A percentile compares a stretch with the other conserved stretches of the same genome.
Evolutionary conservation across 2,329 filamentous ascomycete species (phyloP).

Genomic region (Cryoendolithus antarcticus): DNA sequence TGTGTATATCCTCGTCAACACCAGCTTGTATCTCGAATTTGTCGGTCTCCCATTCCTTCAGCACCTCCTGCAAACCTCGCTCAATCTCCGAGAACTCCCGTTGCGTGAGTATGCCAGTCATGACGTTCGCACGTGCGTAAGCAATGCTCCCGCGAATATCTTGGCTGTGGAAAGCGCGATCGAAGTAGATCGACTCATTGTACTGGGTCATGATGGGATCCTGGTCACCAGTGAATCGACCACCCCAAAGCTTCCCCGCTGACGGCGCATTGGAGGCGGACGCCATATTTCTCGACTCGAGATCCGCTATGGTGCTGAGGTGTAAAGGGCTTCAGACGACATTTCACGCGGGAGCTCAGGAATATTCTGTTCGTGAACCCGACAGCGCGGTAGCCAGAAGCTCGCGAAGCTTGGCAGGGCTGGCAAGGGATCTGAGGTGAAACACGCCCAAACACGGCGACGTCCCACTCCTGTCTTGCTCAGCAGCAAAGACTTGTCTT

Average conservation of each 20-base stretch:
- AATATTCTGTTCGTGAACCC: too few relatives aligned
- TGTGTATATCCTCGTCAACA: constrained; percentile 44
- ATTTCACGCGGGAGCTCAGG: too few relatives aligned
- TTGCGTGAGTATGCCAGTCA: constrained; percentile 58
- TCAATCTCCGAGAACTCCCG: constrained; percentile 66
- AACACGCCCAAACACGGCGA: not conserved
- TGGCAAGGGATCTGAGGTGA: too few relatives aligned
- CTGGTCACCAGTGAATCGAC: constrained; percentile 56
- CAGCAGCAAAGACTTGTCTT: not conserved
- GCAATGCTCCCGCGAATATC: constrained; percentile 73
- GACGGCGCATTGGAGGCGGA: constrained; percentile 11
- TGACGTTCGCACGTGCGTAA: constrained; percentile 68
- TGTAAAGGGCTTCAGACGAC: too few relatives aligned
- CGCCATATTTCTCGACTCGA: constrained; percentile 6
- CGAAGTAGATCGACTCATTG: constrained; percentile 70
- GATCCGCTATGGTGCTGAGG: too few relatives aligned
- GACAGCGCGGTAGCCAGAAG: too few relatives aligned
- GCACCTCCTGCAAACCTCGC: constrained; percentile 50
- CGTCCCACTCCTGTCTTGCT: not conserved
- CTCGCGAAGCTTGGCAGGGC: too few relatives aligned
- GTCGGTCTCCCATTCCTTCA: constrained; percentile 35
- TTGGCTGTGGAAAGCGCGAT: constrained; percentile 64
- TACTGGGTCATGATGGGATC: constrained; percentile 80
- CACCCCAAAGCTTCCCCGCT: constrained; percentile 45
- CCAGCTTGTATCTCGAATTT: constrained; percentile 34